These are phyloP conservation scores for bread wheat (Triticum aestivum) DNA, from an alignment of 176 grass and related monocot genomes.

Conservation along the genomic window DNA sequence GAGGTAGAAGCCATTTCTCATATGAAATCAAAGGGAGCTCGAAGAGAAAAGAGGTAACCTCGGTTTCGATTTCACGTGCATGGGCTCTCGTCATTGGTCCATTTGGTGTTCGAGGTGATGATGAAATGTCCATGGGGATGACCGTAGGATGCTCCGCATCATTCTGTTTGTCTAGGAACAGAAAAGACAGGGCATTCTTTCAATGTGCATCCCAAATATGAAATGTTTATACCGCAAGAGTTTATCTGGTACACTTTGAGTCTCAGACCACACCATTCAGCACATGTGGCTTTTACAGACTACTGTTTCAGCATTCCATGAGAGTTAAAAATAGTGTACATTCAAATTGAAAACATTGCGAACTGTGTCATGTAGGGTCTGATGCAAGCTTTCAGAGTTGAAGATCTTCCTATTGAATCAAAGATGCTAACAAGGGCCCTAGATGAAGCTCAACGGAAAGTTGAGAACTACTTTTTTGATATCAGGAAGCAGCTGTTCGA, in stretches of 20 bases:
- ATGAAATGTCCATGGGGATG: too few species aligned
- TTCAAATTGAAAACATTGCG: slow-evolving; percentile 27
- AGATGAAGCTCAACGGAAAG: slow-evolving; percentile 98
- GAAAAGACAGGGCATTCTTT: neutral
- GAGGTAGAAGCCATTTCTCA: too few species aligned
- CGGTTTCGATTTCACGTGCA: too few species aligned
- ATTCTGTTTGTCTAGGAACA: neutral
- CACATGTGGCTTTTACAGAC: neutral
- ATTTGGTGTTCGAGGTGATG: too few species aligned
- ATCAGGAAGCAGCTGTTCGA: slow-evolving; percentile 96
- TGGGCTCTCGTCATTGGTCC: too few species aligned
- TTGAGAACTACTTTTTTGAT: slow-evolving; percentile 99
- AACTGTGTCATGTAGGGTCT: slow-evolving; percentile 51
- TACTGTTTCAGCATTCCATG: neutral
- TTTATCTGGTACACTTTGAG: neutral
- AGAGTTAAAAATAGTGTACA: neutral
- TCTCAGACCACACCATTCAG: neutral
- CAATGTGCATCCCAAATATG: neutral
- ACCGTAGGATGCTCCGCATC: too few species aligned
- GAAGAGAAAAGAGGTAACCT: too few species aligned
- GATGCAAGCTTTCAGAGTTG: slow-evolving; percentile 94
- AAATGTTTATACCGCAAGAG: neutral
- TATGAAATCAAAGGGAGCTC: too few species aligned
- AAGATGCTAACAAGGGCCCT: slow-evolving; percentile 97
- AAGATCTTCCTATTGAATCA: slow-evolving; percentile 98